Percentiles rank a stretch among this genome's conserved stretches.
phyloP scores from a whole-genome alignment of 805 yeast species.

The Ogataea neopini region DNA sequence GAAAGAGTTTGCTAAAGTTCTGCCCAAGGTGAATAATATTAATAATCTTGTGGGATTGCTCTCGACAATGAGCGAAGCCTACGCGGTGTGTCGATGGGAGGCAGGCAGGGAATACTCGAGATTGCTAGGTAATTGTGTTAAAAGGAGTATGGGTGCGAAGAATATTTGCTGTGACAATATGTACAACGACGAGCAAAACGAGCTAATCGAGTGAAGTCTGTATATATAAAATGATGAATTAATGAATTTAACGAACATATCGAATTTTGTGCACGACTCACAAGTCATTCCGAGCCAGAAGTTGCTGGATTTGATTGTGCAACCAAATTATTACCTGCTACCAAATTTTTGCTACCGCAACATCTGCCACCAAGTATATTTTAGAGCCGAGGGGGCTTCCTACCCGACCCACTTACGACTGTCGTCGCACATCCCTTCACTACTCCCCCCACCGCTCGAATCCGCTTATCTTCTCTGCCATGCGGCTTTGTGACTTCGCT shows the following conservation, averaged over 20 bases:
- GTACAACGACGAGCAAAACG: constrained; percentile 32
- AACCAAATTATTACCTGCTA: too few species aligned
- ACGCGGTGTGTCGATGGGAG: constrained; percentile 49
- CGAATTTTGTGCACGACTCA: too few species aligned
- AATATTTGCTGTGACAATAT: constrained; percentile 49
- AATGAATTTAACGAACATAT: neutral
- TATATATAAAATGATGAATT: neutral
- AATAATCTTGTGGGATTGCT: constrained; percentile 57
- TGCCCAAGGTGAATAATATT: constrained; percentile 40
- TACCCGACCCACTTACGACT: too few species aligned
- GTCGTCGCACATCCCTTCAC: too few species aligned
- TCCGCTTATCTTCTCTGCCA: too few species aligned
- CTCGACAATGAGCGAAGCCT: constrained; percentile 38
- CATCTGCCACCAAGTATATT: too few species aligned
- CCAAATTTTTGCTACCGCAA: too few species aligned
- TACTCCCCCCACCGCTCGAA: too few species aligned
- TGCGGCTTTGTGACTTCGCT: too few species aligned
- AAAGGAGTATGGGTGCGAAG: constrained; percentile 52
- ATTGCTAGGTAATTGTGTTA: constrained; percentile 50
- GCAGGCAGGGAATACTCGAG: constrained; percentile 54
- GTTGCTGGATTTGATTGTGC: too few species aligned
- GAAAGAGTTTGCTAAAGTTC: constrained; percentile 35
- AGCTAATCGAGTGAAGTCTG: neutral
- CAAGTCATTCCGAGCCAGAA: too few species aligned
- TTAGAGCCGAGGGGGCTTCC: too few species aligned